phyloP scores from a whole-genome alignment of 495 filamentous ascomycete species.

The Annulohypoxylon bovei region DNA sequence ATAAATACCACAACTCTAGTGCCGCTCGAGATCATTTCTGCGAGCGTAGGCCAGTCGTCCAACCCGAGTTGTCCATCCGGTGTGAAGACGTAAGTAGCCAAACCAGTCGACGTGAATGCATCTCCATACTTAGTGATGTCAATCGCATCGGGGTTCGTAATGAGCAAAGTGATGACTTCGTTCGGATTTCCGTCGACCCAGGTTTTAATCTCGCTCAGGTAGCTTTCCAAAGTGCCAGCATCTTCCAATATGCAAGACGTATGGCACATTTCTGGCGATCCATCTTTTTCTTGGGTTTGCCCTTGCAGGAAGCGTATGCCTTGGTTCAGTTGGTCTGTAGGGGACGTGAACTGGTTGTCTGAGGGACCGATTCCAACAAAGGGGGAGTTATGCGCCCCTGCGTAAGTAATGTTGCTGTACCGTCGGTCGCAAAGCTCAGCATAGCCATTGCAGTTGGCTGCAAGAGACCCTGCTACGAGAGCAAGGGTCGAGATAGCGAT shows the following conservation, averaged over 20 bases:
- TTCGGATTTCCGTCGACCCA: conserved; percentile 79
- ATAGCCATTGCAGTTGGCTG: conserved; percentile 74
- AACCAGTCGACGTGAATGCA: conserved; percentile 68
- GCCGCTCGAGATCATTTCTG: conserved; percentile 70
- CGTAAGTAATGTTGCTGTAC: conserved; percentile 82
- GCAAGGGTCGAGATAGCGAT: conserved; percentile 32
- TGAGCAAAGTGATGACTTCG: conserved; percentile 82
- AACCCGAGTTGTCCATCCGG: conserved; percentile 70
- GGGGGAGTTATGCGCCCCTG: conserved; percentile 82
- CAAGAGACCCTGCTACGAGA: conserved; percentile 33
- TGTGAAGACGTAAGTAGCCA: conserved; percentile 70
- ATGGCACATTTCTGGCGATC: conserved; percentile 65
- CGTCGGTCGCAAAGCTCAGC: conserved; percentile 73
- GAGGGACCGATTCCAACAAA: conserved; percentile 71
- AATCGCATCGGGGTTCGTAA: conserved; percentile 77
- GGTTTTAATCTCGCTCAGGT: conserved; percentile 67
- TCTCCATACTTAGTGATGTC: conserved; percentile 66
- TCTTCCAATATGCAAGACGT: conserved; percentile 77
- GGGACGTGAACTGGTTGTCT: conserved; percentile 73
- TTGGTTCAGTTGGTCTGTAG: conserved; percentile 76
- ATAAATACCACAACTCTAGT: conserved; percentile 54
- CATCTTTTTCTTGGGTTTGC: conserved; percentile 70
- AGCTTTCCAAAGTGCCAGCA: conserved; percentile 71
- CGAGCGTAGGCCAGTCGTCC: conserved; percentile 79
- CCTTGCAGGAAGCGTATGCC: conserved; percentile 86